Base-by-base conservation (phyloP, 306 rosid species). In the Ziziphus jujuba region DNA sequence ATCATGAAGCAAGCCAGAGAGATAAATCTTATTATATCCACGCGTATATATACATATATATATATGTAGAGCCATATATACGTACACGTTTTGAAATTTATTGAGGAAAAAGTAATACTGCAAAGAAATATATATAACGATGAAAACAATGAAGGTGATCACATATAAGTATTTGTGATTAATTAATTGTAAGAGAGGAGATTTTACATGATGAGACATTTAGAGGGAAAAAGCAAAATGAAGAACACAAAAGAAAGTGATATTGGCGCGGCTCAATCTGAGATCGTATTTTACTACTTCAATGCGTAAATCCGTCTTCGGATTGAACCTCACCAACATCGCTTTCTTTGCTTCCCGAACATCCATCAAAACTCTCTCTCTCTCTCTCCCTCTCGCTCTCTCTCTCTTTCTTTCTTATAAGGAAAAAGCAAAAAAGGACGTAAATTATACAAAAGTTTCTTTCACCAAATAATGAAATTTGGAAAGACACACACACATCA, bases 221-320 rank as follows among this genome's bases (percentile, higher is more conserved):
- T 22, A 58, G 14, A 53, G 72, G 52, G 63, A 65, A 15, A 59
- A 63, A 33, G 50, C 47, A 33, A 50, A 16, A 49, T 15, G n/a
- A 15, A 5, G 54, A 49, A 16, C 54, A 3, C 11, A 5, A n/a
- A 20, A 59, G 65, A 87, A 88, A 95, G 97, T 95, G 99, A 95
- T 95, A 95, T 95, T 95, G 99, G 99, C 99, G 99, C 96, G 99
- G 99, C 99, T 95, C 99, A 95, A 95, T 88, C 97, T 59, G 89
- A 95, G 92, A 87, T 87, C 95, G 91, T 70, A 79, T 73, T 88
- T 88, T 78, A 95, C 96, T 62, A 63, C 56, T 6, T 21, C 43
- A 23, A 31, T 77, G 75, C 61, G 87, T 83, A 95, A 90, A 87
- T 87, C 84, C 87, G 89, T 87, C 99, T 84, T 95, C 95, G 34